Percentiles rank a stretch among this genome's conserved stretches.
Conservation (phyloP, 1,284 basidiomycete species). For the Apiotrichum akiyoshidainum region DNA sequence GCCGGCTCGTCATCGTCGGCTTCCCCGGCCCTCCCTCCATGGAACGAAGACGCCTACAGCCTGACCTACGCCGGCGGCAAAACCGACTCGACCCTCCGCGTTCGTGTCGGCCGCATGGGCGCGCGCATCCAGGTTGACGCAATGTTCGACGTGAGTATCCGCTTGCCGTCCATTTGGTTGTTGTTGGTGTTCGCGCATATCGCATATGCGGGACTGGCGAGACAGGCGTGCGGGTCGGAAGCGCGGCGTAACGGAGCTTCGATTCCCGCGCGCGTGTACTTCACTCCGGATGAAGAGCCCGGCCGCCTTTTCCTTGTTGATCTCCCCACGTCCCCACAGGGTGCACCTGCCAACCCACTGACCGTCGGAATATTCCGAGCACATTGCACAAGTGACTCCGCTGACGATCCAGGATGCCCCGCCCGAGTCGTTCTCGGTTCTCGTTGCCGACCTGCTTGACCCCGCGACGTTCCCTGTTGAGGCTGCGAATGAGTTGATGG, state of each 20-base stretch:
- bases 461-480: conserved; percentile 36
- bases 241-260: background rate
- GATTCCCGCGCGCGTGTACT: background rate
- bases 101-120: conserved; percentile 51
- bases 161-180: background rate
- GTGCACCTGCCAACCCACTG: too few relatives aligned
- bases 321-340: too few relatives aligned
- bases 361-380: too few relatives aligned
- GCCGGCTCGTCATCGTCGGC: background rate
- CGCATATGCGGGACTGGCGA: background rate
- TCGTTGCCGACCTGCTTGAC: conserved; percentile 46
- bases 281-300: too few relatives aligned
- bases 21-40: background rate
- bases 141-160: conserved; percentile 51
- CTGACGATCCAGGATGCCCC: conserved; percentile 48
- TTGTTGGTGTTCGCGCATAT: background rate
- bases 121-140: conserved; percentile 50
- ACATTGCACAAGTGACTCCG: too few relatives aligned
- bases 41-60: conserved; percentile 40
- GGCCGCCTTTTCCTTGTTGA: too few relatives aligned
- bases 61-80: conserved; percentile 52
- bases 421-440: conserved; percentile 48
- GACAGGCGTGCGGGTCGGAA: background rate
- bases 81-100: conserved; percentile 48
- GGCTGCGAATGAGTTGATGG: conserved; percentile 13